phyloP scores from a whole-genome alignment of 371 early-diverging fungal genomes.

The Mucor indicus region DNA sequence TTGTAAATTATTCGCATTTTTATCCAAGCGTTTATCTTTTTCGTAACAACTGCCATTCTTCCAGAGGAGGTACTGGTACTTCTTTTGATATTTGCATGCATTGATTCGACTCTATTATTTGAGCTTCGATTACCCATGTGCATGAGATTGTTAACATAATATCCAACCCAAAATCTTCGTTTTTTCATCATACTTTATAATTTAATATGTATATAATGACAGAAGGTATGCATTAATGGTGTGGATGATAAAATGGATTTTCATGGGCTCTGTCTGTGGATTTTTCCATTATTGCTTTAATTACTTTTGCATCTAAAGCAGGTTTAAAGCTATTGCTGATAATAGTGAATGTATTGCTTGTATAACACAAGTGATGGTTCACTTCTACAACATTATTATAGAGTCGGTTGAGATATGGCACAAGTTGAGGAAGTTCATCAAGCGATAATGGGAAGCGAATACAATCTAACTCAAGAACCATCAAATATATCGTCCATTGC shows the following conservation, averaged over 20 bases:
- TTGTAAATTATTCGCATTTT: too few species aligned
- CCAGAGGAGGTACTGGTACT: too few species aligned
- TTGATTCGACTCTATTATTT: too few species aligned
- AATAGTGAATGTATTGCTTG: too few species aligned
- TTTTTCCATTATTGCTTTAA: conserved; percentile 6
- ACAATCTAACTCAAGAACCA: conserved; percentile 11
- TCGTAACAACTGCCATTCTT: too few species aligned
- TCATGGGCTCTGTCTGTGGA: conserved; percentile 1
- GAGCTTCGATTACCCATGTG: too few species aligned
- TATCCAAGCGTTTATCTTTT: too few species aligned
- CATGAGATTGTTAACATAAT: too few species aligned
- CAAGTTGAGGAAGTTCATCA: conserved; percentile 13
- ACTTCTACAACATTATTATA: conserved; percentile 11
- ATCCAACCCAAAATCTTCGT: too few species aligned
- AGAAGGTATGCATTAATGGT: conserved; percentile 2
- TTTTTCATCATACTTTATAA: too few species aligned
- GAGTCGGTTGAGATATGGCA: conserved; percentile 5
- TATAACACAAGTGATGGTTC: conserved; percentile 5
- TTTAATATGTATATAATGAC: not conserved
- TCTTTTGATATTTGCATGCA: too few species aligned
- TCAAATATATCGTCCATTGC: conserved; percentile 10
- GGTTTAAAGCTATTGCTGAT: not conserved
- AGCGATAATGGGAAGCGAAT: conserved; percentile 10
- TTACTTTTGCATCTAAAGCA: conserved; percentile 3
- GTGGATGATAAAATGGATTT: conserved; percentile 4